Evolutionary conservation across 257 asterid genomes (phyloP), one percentile per base, ranked within the genome.

Genomic region (Paraleonurus japonicus): DNA sequence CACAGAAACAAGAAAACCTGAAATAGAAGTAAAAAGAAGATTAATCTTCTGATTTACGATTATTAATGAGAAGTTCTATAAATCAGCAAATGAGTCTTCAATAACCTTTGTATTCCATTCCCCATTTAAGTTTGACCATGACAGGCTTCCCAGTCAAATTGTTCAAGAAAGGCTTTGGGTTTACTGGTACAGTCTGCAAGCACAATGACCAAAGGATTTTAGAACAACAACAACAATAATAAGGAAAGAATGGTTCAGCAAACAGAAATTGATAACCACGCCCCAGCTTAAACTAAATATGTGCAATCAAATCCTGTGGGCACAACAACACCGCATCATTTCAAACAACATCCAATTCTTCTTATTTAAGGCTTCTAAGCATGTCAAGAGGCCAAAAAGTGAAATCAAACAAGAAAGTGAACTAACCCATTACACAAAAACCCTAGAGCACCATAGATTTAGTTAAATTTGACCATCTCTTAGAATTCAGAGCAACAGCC

Each of bases 61-160:
- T 7, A 45, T 45, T 57, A 32, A 22, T 20, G 15, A 24, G 17
- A 70, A 2, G 35, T 16, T 15, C 5, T 19, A 13, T 12, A 54
- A 54, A 30, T 24, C 19, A 62, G 35, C 2, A 23, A 15, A 51
- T 15, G 30, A 30, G 62, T 43, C 10, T 24, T 57, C 53, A 5
- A 32, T 11, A 53, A 89, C 98, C 99, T 89, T 95, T 95, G 83
- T 95, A 92, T 71, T 91, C 96, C 96, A 95, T 89, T 70, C 99
- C 99, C 99, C 99, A 95, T 75, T 95, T 95, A 61, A 95, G 96
- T 75, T 95, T 95, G 22, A 92, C 99, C 90, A 89, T 92, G 61
- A 95, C 98, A 70, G 91, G 83, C 81, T 95, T 92, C 75, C 98
- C 99, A 61, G 96, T 95, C 85, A 95, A 86, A 76, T 89, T 95